These are phyloP conservation scores for Aspergillus fijiensis DNA, from an alignment of 2,329 filamentous ascomycete species.

Conservation along the genomic window DNA sequence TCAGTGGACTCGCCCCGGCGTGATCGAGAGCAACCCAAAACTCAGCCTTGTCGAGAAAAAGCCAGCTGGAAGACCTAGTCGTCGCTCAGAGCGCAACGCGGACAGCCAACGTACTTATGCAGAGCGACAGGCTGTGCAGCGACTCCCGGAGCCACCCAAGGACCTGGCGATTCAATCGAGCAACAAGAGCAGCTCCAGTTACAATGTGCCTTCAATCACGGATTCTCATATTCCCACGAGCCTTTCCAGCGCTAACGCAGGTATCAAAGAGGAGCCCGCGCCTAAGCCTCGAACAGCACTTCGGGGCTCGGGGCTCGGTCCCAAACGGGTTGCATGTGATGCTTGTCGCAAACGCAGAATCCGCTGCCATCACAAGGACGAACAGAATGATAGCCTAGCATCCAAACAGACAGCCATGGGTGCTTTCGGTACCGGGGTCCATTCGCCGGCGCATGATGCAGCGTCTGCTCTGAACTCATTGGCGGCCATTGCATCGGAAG, in stretches of 20 bases:
- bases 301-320: slow-evolving; percentile 59
- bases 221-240: slow-evolving; percentile 22
- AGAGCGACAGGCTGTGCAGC: slow-evolving; percentile 40
- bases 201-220: slow-evolving; percentile 27
- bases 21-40: slow-evolving; percentile 50
- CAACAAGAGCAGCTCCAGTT: slow-evolving; percentile 18
- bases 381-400: slow-evolving; percentile 36
- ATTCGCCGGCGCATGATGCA: slow-evolving; percentile 39
- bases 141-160: slow-evolving; percentile 30
- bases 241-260: slow-evolving; percentile 19
- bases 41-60: slow-evolving; percentile 55
- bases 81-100: slow-evolving; percentile 56
- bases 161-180: slow-evolving; percentile 18
- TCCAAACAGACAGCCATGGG: slow-evolving; percentile 31
- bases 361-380: slow-evolving; percentile 63
- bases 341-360: slow-evolving; percentile 62
- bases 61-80: slow-evolving; percentile 54
- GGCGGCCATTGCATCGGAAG: slow-evolving; percentile 39
- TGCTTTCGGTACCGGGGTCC: slow-evolving; percentile 31
- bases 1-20: slow-evolving; percentile 61
- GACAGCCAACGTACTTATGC: slow-evolving; percentile 42
- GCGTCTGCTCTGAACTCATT: slow-evolving; percentile 41
- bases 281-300: slow-evolving; percentile 47
- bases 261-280: slow-evolving; percentile 29
- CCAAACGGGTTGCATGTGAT: slow-evolving; percentile 61